Base-by-base conservation (phyloP, 441 rosid species). In the Erodium chrysanthum region DNA sequence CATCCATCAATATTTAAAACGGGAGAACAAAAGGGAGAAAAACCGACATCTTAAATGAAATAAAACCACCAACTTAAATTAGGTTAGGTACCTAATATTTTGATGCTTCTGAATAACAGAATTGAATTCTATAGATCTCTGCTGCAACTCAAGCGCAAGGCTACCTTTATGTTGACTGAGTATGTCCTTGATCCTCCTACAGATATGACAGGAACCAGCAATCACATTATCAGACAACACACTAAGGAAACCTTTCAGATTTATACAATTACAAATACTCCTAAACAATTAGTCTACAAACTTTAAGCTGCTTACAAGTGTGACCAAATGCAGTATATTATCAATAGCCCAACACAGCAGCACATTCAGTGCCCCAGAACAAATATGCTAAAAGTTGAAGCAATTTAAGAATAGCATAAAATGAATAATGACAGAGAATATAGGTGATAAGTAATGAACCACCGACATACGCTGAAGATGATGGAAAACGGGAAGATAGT, bases 121-220 rank as follows among this genome's bases (percentile, higher is more conserved):
- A 76, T 85, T 88, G 80, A 92, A 95, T 75, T 95, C 99, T 3
- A 92, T 85, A 59, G 99, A 91, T 79, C 99, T 85, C 75, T 95
- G 99, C 88, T 95, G 99, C 88, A 90, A 83, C 80, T 95, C 99
- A 75, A 95, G 98, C 76, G 87, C 89, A 84, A 95, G 80, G 79
- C 82, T 90, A 59, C 92, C 92, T 82, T 89, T 92, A 73, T 85
- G 83, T 73, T 86, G 95, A 76, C 78, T 73, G 59, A 88, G 77
- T 71, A 86, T 83, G 54, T 81, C 84, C 81, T 78, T 84, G 63
- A 92, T 77, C 81, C 98, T 92, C 91, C 99, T 95, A 84, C 27
- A 74, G 61, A 71, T 59, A 70, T 22, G 23, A 71, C 17, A 46
- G 46, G 56, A 64, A 64, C 37, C 66, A 70, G 68, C 17, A 59